Evolutionary conservation across 495 filamentous ascomycete genomes (phyloP).

Genomic region (Neurospora sp.): DNA sequence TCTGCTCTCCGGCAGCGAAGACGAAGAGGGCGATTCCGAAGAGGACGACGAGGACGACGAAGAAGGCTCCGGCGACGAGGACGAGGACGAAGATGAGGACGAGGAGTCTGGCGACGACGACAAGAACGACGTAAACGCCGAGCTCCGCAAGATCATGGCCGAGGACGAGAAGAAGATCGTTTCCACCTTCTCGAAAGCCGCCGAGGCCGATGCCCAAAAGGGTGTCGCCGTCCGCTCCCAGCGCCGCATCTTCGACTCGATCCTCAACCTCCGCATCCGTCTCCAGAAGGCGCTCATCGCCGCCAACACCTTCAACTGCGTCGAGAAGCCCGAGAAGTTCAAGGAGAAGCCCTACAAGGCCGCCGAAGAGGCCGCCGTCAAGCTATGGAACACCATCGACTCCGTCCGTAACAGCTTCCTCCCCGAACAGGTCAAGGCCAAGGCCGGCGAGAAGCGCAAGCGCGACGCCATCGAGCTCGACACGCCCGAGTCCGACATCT

Average conservation of each 20-base stretch:
- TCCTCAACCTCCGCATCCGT: conserved; percentile 80
- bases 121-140: conserved; percentile 21
- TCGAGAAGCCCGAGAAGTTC: conserved; percentile 22
- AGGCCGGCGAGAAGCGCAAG: conserved; percentile 47
- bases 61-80: conserved; percentile 25
- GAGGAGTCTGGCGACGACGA: conserved; percentile 19
- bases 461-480: conserved; percentile 37
- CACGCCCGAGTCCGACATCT: conserved; percentile 51
- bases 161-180: conserved; percentile 62
- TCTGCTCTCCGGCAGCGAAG: conserved; percentile 14
- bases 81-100: conserved; percentile 20
- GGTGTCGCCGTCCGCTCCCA: conserved; percentile 77
- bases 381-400: conserved; percentile 77
- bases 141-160: conserved; percentile 54
- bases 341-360: conserved; percentile 48
- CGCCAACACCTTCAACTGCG: conserved; percentile 58
- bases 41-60: conserved; percentile 32
- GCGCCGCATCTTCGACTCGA: conserved; percentile 70
- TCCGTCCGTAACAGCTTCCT: conserved; percentile 50
- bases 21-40: conserved; percentile 20
- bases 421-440: conserved; percentile 21
- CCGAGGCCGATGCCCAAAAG: conserved; percentile 70
- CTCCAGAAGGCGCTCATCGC: conserved; percentile 82
- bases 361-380: conserved; percentile 79
- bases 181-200: conserved; percentile 59